These are phyloP conservation scores for Orbilia brochopaga DNA, from an alignment of 2,329 filamentous ascomycete species.

Conservation along the genomic window DNA sequence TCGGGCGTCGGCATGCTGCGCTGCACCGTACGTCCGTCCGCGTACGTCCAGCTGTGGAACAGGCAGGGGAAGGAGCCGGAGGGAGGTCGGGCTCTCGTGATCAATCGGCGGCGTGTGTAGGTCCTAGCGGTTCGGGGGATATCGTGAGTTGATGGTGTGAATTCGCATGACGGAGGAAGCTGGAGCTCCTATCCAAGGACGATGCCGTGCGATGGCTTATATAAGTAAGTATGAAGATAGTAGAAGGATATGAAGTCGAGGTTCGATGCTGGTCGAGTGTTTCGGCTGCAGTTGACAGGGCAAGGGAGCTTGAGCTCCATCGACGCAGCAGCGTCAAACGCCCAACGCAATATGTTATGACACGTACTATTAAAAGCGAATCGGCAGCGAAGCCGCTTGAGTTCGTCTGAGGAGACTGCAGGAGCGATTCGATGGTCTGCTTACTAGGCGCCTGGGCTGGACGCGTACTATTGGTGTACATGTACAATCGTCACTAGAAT, in stretches of 20 bases:
- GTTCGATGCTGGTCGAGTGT: too few relatives aligned
- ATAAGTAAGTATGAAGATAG: background rate
- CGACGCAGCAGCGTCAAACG: constrained; percentile 2
- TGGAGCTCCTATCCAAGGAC: background rate
- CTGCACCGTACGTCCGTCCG: background rate
- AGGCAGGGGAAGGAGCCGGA: background rate
- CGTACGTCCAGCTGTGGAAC: constrained; percentile 8
- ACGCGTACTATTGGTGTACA: too few relatives aligned
- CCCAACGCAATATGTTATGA: constrained; percentile 1
- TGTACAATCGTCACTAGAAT: background rate
- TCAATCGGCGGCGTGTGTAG: constrained; percentile 2
- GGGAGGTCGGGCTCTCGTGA: too few relatives aligned
- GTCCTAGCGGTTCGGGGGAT: constrained; percentile 1
- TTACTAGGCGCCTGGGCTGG: too few relatives aligned
- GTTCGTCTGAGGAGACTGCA: too few relatives aligned
- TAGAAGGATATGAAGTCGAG: background rate
- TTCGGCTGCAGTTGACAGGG: background rate
- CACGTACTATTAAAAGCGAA: constrained; percentile 1
- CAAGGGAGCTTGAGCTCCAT: background rate
- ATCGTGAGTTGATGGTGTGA: background rate
- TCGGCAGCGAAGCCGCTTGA: background rate
- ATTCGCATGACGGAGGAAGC: constrained; percentile 3
- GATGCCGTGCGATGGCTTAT: background rate
- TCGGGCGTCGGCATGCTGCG: constrained; percentile 70
- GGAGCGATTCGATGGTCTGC: too few relatives aligned